Conservation (phyloP, 1,284 basidiomycete species). For the Marasmius sp. region DNA sequence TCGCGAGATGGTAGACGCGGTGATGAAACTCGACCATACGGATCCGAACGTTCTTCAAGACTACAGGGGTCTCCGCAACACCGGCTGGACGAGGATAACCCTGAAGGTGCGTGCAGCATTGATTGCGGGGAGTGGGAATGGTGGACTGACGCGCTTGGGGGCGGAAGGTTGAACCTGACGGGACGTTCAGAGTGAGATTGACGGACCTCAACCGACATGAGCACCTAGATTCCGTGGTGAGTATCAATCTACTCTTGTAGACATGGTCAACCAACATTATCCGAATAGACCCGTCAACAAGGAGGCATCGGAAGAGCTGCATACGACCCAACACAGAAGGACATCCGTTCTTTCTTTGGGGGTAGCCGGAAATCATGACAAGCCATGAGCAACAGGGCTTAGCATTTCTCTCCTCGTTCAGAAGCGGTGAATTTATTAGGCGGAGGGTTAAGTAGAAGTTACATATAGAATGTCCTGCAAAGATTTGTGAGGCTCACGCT, state of each 20-base stretch:
- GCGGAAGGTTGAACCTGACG: neutral
- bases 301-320: conserved; percentile 76
- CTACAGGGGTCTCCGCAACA: conserved; percentile 63
- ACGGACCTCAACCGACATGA: conserved; percentile 55
- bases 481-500: too few relatives aligned
- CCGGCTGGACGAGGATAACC: conserved; percentile 65
- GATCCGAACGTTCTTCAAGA: conserved; percentile 25
- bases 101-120: conserved; percentile 46
- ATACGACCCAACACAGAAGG: conserved; percentile 74
- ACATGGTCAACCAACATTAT: neutral
- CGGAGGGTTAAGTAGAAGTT: conserved; percentile 1
- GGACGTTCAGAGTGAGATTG: conserved; percentile 40
- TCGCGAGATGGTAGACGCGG: conserved; percentile 56
- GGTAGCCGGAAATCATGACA: conserved; percentile 28
- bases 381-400: neutral
- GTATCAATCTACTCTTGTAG: conserved; percentile 22
- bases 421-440: neutral
- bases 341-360: conserved; percentile 78
- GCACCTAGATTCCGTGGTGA: conserved; percentile 58
- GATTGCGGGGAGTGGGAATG: neutral
- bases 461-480: conserved; percentile 2
- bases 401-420: too few relatives aligned
- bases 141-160: neutral
- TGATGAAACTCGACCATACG: conserved; percentile 33
- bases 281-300: conserved; percentile 63